Conservation (phyloP, 1,139 yeast species). For the Taphrina wiesneri region DNA sequence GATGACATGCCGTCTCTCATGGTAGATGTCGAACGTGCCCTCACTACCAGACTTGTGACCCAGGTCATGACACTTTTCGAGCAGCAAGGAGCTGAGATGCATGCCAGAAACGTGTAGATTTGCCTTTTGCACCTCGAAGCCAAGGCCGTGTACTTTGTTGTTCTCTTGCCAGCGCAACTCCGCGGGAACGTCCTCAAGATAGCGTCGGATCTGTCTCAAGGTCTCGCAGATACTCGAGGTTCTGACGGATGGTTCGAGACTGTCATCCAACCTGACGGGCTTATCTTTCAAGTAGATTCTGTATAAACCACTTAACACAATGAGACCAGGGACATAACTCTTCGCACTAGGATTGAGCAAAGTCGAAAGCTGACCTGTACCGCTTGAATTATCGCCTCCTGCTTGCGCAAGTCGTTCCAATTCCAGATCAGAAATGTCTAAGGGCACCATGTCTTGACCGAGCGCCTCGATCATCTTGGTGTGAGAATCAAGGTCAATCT, state of each 20-base stretch:
- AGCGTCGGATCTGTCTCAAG: not conserved
- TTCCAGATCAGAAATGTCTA: conserved; percentile 4
- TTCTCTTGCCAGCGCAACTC: conserved; percentile 9
- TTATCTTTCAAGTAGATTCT: not conserved
- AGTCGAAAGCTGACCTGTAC: not conserved
- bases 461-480: not conserved
- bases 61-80: conserved; percentile 5
- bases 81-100: conserved; percentile 12
- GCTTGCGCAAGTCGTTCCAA: conserved; percentile 1
- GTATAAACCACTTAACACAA: not conserved
- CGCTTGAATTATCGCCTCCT: not conserved
- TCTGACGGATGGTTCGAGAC: not conserved
- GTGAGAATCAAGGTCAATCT: not conserved
- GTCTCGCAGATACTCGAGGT: not conserved
- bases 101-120: not conserved
- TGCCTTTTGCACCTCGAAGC: conserved; percentile 23
- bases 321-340: conserved; percentile 4
- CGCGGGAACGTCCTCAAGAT: not conserved
- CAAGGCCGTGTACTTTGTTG: conserved; percentile 16
- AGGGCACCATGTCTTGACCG: conserved; percentile 6
- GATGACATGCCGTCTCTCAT: conserved; percentile 7
- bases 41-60: not conserved
- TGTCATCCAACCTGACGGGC: not conserved
- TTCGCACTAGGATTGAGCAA: conserved; percentile 10
- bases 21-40: not conserved